phyloP scores from a whole-genome alignment of 1,139 yeast species.

The Yamadazyma oceani region DNA sequence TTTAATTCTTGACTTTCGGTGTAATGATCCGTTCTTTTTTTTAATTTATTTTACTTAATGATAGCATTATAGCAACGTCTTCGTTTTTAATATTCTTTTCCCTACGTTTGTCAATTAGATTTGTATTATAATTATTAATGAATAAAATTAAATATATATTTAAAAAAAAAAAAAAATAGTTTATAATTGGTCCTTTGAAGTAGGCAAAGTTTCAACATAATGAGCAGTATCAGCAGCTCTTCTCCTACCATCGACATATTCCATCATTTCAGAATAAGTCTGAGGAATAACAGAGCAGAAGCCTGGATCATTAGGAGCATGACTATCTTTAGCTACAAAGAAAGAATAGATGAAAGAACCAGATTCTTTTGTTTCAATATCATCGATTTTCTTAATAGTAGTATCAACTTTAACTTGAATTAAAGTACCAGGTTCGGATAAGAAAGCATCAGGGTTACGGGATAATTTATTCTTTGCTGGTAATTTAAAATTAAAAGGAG shows the following conservation, averaged over 20 bases:
- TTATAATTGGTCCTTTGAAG: slow-evolving; percentile 10
- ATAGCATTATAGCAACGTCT: neutral
- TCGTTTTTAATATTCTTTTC: neutral
- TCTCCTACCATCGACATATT: slow-evolving; percentile 84
- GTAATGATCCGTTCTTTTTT: neutral
- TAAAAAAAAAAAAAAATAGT: neutral
- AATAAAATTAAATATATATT: slow-evolving; percentile 3
- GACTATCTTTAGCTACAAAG: slow-evolving; percentile 62
- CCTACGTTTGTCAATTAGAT: slow-evolving; percentile 3
- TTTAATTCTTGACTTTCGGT: neutral
- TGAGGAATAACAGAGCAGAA: slow-evolving; percentile 78
- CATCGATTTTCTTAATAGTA: slow-evolving; percentile 65
- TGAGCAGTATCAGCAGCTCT: slow-evolving; percentile 81
- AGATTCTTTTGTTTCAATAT: slow-evolving; percentile 61
- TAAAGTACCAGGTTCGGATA: slow-evolving; percentile 80
- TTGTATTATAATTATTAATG: slow-evolving; percentile 7
- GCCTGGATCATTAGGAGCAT: slow-evolving; percentile 38
- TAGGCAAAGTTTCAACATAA: slow-evolving; percentile 51
- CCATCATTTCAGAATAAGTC: slow-evolving; percentile 90
- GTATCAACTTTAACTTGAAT: slow-evolving; percentile 89
- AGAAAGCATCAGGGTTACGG: slow-evolving; percentile 54
- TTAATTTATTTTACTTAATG: no score
- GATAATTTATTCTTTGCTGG: slow-evolving; percentile 60
- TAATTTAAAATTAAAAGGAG: slow-evolving; percentile 49
- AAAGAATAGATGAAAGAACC: slow-evolving; percentile 88